Evolutionary conservation across 495 filamentous ascomycete genomes (phyloP), one percentile per base, ranked within the genome.

Genomic region (Penicillium roqueforti): DNA sequence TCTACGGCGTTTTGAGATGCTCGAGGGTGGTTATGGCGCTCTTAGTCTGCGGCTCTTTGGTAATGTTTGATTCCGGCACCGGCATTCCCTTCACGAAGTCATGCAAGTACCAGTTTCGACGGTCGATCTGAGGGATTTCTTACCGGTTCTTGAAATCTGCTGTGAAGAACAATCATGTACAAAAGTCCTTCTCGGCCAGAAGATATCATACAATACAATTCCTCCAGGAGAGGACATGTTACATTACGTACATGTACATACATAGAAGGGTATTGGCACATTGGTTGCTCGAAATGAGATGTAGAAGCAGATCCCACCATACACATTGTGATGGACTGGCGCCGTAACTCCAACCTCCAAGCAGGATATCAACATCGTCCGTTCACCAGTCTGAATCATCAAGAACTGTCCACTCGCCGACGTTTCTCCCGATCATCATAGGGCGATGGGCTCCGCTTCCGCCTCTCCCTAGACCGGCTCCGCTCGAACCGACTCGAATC

Each of bases 371-470:
- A 40, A 20, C 32, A 16, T 0, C 13, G 28, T 31, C 28, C 6
- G 14, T n/a, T 8, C n/a, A 6, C n/a, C 14, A 3, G n/a, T n/a
- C n/a, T 36, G 14, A n/a, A 16, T 61, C 54, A 64, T 55, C 59
- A 69, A 56, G 59, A 57, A 56, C 59, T 67, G 20, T 85, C 82
- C 60, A 86, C 74, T 55, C 78, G 82, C 46, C 84, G 79, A 56
- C 87, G 80, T 66, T 89, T 89, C 51, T 89, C 87, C 31, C 80
- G 77, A 61, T 85, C 80, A 22, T 72, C 66, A 56, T 84, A 81
- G 7, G 78, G 78, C 20, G 86, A 88, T 9, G 78, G 80, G 48
- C 83, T 86, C 43, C 87, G 75, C 66, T 88, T 89, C 54, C 82
- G 70, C 22, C 82, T 75, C 57, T 83, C 76, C 47, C 76, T 60